phyloP scores from a whole-genome alignment of 1,284 basidiomycete genomes.

The Meira miltonrushii region DNA sequence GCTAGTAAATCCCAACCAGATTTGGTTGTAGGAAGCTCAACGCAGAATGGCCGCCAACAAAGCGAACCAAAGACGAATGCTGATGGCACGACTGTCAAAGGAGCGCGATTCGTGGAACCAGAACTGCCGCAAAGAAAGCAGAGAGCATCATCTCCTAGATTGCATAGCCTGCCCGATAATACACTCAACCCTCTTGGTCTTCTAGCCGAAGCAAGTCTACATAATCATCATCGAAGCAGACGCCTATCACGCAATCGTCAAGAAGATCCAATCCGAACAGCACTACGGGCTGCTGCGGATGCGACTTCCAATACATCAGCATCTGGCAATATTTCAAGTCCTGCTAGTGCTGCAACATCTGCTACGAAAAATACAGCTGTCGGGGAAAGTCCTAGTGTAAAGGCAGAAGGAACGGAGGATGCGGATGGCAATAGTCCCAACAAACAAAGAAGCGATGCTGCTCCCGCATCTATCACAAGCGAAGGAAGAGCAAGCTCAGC shows the following conservation, averaged over 20 bases:
- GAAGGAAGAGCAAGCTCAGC: background rate
- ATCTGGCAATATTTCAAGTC: slow-evolving; percentile 1
- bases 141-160: slow-evolving; percentile 57
- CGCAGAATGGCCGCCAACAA: no score
- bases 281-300: background rate
- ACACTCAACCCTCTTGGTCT: slow-evolving; percentile 51
- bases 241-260: background rate
- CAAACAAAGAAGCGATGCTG: background rate
- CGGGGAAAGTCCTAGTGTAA: background rate
- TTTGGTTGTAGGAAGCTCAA: background rate
- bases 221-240: slow-evolving; percentile 38
- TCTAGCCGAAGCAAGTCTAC: slow-evolving; percentile 50
- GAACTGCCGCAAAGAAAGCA: background rate
- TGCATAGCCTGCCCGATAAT: slow-evolving; percentile 55
- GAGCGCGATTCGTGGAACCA: slow-evolving; percentile 6
- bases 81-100: background rate
- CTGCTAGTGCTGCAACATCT: background rate
- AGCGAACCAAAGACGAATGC: background rate
- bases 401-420: background rate
- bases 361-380: background rate
- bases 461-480: background rate
- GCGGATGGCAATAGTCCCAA: background rate
- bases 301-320: background rate
- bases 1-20: background rate
- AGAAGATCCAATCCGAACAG: slow-evolving; percentile 6